A percentile compares a stretch with the other conserved stretches of the same genome.
Conservation (phyloP, 2,329 filamentous ascomycete genomes). For the Botrytis deweyae region DNA sequence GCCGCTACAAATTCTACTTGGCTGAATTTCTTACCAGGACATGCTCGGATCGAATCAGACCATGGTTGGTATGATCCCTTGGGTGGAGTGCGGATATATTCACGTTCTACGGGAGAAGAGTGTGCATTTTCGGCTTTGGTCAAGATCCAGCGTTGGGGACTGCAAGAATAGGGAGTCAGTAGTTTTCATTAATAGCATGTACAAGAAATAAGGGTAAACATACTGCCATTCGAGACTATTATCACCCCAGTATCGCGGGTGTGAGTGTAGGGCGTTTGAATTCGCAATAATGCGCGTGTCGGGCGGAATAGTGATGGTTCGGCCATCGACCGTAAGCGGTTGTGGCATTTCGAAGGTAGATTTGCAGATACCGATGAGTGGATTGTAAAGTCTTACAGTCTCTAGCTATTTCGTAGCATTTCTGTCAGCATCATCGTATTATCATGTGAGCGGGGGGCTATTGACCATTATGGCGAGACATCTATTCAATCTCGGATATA, state of each 20-base stretch:
- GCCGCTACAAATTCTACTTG: constrained; percentile 33
- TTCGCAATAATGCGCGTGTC: constrained; percentile 7
- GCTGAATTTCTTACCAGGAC: constrained; percentile 30
- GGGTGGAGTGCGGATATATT: constrained; percentile 17
- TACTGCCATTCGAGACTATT: constrained; percentile 8
- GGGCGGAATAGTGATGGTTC: not conserved
- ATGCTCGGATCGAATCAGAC: constrained; percentile 26
- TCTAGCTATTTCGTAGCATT: not conserved
- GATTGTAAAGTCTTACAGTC: constrained; percentile 11
- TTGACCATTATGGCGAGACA: constrained; percentile 43
- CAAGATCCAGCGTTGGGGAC: not conserved
- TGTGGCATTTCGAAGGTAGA: not conserved
- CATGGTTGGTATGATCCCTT: constrained; percentile 26
- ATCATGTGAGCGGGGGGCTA: not conserved
- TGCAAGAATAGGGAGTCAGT: not conserved
- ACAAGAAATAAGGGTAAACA: not conserved
- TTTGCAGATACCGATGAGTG: constrained; percentile 11
- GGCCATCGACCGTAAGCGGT: not conserved
- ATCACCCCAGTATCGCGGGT: not conserved
- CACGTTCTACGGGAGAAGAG: not conserved
- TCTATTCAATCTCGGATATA: constrained; percentile 46
- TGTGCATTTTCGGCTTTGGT: not conserved
- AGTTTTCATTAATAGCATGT: not conserved
- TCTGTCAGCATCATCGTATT: not conserved
- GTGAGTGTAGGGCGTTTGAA: not conserved